A percentile compares a stretch with the other conserved stretches of the same genome.
Evolutionary conservation across 2,329 filamentous ascomycete genomes (phyloP).

Genomic region (Aspergillus amoenus): DNA sequence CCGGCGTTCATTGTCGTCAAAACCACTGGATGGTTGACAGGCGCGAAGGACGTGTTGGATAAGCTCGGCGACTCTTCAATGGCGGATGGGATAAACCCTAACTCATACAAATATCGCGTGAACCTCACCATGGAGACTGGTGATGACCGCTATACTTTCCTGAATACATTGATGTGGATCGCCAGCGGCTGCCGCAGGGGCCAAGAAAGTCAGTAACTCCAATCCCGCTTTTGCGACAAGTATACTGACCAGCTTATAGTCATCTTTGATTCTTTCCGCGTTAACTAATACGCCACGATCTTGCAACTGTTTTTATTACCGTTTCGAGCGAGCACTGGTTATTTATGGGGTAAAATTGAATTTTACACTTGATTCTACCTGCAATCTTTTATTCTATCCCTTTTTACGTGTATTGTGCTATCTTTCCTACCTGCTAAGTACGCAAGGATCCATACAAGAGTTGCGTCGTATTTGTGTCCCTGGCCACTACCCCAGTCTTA

Average conservation of each 20-base stretch:
- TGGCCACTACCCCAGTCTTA: no score
- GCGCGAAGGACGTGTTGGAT: constrained; percentile 50
- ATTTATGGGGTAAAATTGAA: constrained; percentile 21
- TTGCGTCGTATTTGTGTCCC: no score
- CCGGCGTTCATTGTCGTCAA: constrained; percentile 50
- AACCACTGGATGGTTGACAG: constrained; percentile 50
- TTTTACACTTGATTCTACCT: background rate
- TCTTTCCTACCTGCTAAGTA: no score
- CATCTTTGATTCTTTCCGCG: constrained; percentile 29
- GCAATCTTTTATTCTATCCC: no score
- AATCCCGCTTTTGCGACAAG: background rate
- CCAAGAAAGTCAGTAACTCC: constrained; percentile 41
- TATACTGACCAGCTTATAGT: constrained; percentile 19
- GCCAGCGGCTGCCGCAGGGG: constrained; percentile 49
- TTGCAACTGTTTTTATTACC: constrained; percentile 18
- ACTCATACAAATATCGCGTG: constrained; percentile 50
- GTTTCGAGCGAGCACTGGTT: constrained; percentile 25
- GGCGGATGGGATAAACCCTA: constrained; percentile 49
- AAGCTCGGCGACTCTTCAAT: constrained; percentile 46
- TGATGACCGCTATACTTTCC: constrained; percentile 50
- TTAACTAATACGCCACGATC: constrained; percentile 20
- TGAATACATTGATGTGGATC: constrained; percentile 53
- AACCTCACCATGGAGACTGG: constrained; percentile 51
- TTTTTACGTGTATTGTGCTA: no score
- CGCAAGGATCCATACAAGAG: no score